phyloP scores from a whole-genome alignment of 768 basidiomycete genomes.

The Rhodocollybia butyracea region DNA sequence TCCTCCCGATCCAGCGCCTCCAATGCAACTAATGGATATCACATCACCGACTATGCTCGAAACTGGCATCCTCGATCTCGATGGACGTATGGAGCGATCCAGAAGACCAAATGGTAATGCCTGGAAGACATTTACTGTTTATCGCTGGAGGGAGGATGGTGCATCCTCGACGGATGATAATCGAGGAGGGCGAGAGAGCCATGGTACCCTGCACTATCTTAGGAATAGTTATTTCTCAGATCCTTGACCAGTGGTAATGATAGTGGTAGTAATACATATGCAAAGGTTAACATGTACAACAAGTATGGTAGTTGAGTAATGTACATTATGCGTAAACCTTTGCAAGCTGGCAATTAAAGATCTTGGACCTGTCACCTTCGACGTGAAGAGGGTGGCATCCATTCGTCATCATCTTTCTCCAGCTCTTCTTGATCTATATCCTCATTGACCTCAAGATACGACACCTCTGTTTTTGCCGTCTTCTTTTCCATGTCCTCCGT shows the following conservation, averaged over 20 bases:
- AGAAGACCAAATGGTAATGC: slow-evolving; percentile 48
- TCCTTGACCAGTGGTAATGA: no score
- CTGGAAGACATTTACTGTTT: slow-evolving; percentile 56
- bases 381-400: no score
- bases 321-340: no score
- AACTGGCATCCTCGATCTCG: slow-evolving; percentile 45
- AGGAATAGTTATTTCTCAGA: slow-evolving; percentile 29
- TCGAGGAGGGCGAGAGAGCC: slow-evolving; percentile 40
- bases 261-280: no score
- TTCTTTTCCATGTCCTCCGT: neutral
- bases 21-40: slow-evolving; percentile 33
- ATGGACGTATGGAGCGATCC: slow-evolving; percentile 42
- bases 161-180: slow-evolving; percentile 18
- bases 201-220: slow-evolving; percentile 50
- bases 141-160: slow-evolving; percentile 43
- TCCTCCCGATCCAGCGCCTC: slow-evolving; percentile 23
- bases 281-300: neutral
- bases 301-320: neutral
- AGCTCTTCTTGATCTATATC: neutral
- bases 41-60: slow-evolving; percentile 49
- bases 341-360: no score
- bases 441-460: no score
- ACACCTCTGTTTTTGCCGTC: neutral
- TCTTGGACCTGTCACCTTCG: no score
- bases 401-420: neutral